Conservation (phyloP, 257 asterid genomes). For the Capsicum pubescens region DNA sequence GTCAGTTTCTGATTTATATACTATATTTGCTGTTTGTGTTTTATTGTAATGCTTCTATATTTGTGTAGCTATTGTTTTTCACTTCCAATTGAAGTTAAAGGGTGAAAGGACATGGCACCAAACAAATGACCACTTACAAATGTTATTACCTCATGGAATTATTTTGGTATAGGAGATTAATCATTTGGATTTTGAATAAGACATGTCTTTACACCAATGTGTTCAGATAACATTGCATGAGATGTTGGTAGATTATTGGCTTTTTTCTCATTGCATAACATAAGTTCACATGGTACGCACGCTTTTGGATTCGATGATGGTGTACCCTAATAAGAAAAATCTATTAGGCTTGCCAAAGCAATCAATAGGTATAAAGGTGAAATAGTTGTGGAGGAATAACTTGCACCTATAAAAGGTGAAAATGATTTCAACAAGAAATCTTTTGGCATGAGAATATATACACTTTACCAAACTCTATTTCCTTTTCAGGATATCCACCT, state of each 20-base stretch:
- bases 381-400: background rate
- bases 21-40: background rate
- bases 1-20: background rate
- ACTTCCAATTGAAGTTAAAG: conserved; percentile 27
- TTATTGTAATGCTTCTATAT: background rate
- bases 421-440: background rate
- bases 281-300: background rate
- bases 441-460: background rate
- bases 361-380: background rate
- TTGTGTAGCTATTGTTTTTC: conserved; percentile 15
- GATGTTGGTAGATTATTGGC: background rate
- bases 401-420: background rate
- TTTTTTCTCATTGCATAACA: background rate
- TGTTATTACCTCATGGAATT: background rate
- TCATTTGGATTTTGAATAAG: conserved; percentile 16
- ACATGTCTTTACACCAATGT: background rate
- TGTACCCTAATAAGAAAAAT: background rate
- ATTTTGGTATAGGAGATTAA: background rate
- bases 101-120: conserved; percentile 28
- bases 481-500: conserved; percentile 6
- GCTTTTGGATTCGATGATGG: background rate
- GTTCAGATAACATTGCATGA: background rate
- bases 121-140: background rate
- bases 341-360: background rate
- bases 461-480: conserved; percentile 11